Conservation (phyloP, 2,329 filamentous ascomycete species). For the Thielaviopsis euricoi region DNA sequence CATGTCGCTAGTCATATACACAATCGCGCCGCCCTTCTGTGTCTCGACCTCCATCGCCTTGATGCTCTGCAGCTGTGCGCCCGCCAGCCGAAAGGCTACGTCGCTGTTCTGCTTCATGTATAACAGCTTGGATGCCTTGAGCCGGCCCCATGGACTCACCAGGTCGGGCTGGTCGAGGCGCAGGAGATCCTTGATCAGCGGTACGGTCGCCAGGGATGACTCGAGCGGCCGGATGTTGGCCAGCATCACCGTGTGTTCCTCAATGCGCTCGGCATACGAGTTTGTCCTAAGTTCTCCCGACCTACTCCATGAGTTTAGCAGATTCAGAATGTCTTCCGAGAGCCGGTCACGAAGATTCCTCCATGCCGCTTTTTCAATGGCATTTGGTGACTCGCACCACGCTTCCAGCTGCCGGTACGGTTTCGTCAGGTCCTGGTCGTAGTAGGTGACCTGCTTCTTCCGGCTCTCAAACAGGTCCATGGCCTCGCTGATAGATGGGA, state of each 20-base stretch:
- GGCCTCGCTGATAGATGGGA: conserved; percentile 23
- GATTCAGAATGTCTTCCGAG: neutral
- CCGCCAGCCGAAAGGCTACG: conserved; percentile 26
- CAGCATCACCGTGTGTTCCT: neutral
- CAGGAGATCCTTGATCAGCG: neutral
- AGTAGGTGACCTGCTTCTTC: conserved; percentile 15
- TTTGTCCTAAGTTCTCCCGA: neutral
- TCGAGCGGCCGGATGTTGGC: neutral
- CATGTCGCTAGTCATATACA: conserved; percentile 17
- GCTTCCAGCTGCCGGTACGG: conserved; percentile 21
- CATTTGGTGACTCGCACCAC: neutral
- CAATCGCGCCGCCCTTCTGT: conserved; percentile 11
- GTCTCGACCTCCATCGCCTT: conserved; percentile 22
- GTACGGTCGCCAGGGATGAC: neutral
- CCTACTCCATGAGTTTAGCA: neutral
- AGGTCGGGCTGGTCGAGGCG: conserved; percentile 15
- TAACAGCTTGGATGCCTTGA: conserved; percentile 35
- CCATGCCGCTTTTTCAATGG: neutral
- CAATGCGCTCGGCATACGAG: neutral
- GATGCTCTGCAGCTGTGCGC: conserved; percentile 30
- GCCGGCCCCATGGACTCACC: conserved; percentile 28
- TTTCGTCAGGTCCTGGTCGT: conserved; percentile 22
- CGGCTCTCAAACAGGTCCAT: conserved; percentile 16
- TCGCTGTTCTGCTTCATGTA: conserved; percentile 19
- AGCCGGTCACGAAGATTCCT: neutral